phyloP scores from a whole-genome alignment of 495 filamentous ascomycete genomes.

The Filosporella fistucella region DNA sequence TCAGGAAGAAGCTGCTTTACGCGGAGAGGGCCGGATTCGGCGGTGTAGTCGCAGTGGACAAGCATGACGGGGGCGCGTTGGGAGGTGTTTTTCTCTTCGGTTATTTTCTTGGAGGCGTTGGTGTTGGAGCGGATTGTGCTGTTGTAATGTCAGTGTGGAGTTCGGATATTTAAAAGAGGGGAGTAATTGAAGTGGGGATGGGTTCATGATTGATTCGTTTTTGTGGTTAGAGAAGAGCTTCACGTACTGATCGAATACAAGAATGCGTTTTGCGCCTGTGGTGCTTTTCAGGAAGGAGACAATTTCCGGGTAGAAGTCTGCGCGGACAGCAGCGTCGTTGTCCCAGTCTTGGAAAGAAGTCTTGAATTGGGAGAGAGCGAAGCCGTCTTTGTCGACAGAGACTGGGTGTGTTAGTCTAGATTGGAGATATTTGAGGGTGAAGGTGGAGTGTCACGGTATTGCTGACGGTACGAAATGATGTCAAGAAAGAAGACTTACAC shows the following conservation, averaged over 20 bases:
- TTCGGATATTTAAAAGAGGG: too few relatives aligned
- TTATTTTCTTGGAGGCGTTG: slow-evolving; percentile 25
- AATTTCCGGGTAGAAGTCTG: slow-evolving; percentile 28
- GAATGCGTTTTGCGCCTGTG: slow-evolving; percentile 25
- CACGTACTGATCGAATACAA: slow-evolving; percentile 35
- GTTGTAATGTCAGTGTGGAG: too few relatives aligned
- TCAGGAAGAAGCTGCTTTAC: slow-evolving; percentile 27
- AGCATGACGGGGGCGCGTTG: slow-evolving; percentile 30
- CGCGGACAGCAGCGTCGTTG: slow-evolving; percentile 21
- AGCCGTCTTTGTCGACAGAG: slow-evolving; percentile 27
- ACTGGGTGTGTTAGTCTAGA: too few relatives aligned
- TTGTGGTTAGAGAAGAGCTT: too few relatives aligned
- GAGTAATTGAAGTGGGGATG: too few relatives aligned
- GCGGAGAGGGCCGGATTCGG: slow-evolving; percentile 25
- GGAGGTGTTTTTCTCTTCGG: slow-evolving; percentile 27
- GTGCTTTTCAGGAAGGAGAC: slow-evolving; percentile 27
- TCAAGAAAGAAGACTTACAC: too few relatives aligned
- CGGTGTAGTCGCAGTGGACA: slow-evolving; percentile 33
- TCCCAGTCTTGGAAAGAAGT: slow-evolving; percentile 24
- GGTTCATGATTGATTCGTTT: too few relatives aligned
- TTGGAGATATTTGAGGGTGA: too few relatives aligned
- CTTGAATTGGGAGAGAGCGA: slow-evolving; percentile 25
- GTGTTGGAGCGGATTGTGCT: slow-evolving; percentile 28
- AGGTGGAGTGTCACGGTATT: too few relatives aligned
- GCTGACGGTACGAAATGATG: too few relatives aligned